Evolutionary conservation across 2,329 filamentous ascomycete species (phyloP).

Genomic region (Aspergillus quadrilineatus): DNA sequence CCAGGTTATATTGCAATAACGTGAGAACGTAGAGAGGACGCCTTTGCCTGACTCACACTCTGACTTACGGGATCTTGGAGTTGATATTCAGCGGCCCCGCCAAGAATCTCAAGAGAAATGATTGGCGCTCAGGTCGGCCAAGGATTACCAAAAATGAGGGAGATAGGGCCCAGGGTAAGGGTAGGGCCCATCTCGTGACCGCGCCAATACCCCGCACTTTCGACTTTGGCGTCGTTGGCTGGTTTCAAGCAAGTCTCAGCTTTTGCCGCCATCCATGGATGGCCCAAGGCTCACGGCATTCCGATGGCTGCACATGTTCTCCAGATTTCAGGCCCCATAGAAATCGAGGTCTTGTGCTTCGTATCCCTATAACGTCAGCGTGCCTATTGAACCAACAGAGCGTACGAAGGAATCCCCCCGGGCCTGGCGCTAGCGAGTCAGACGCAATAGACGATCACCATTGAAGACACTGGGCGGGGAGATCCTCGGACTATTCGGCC

Average conservation of each 20-base stretch:
- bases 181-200: conserved; percentile 1
- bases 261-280: neutral
- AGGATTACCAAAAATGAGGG: neutral
- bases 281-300: neutral
- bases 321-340: neutral
- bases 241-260: too few species aligned
- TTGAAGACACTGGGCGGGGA: neutral
- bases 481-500: neutral
- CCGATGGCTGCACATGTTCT: neutral
- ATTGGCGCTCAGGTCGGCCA: conserved; percentile 13
- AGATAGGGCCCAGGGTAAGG: conserved; percentile 23
- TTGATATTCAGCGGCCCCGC: neutral
- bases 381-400: neutral
- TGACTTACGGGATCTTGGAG: neutral
- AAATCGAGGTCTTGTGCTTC: neutral
- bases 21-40: neutral
- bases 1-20: neutral
- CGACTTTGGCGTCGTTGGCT: neutral
- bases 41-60: neutral
- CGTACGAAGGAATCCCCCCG: neutral
- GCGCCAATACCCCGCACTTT: conserved; percentile 5
- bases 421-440: neutral
- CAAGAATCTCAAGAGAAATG: neutral
- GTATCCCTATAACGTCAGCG: neutral
- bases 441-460: neutral